These are phyloP conservation scores for Oemleria cerasiformis DNA, from an alignment of 306 rosid genomes.

Conservation along the genomic window DNA sequence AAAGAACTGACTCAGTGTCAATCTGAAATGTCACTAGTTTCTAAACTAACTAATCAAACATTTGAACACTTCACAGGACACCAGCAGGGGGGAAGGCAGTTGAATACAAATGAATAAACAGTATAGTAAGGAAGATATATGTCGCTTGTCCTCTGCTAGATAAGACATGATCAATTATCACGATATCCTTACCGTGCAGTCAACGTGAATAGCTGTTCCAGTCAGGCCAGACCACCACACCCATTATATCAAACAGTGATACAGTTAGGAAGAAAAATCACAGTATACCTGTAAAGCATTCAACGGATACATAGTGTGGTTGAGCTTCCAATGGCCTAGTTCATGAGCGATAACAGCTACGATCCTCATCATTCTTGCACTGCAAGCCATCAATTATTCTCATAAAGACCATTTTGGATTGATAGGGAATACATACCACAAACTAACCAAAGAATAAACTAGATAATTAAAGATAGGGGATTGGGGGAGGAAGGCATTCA, in stretches of 20 bases:
- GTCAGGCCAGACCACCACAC: too few relatives aligned
- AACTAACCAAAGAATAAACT: neutral
- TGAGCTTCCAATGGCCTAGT: conserved; percentile 98
- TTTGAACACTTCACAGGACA: neutral
- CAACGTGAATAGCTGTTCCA: neutral
- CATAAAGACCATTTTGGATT: neutral
- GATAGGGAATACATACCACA: neutral
- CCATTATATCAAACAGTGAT: conserved; percentile 1
- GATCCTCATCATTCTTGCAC: conserved; percentile 92
- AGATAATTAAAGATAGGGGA: neutral
- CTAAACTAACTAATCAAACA: neutral
- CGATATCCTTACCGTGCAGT: neutral
- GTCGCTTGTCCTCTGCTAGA: neutral
- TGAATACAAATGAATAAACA: neutral
- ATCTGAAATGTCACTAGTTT: neutral
- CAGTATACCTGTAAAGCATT: conserved; percentile 85
- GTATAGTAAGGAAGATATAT: neutral
- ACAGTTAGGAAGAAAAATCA: conserved; percentile 18
- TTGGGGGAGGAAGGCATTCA: neutral
- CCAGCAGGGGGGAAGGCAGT: neutral
- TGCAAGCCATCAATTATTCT: conserved; percentile 25
- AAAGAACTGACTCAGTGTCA: conserved; percentile 15
- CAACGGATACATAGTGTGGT: conserved; percentile 85
- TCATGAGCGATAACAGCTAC: conserved; percentile 97
- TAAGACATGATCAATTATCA: neutral